Evolutionary conservation across 192 early-diverging fungal genomes (phyloP), one percentile per base, ranked within the genome.

Genomic region (Chytriomyces confervae): DNA sequence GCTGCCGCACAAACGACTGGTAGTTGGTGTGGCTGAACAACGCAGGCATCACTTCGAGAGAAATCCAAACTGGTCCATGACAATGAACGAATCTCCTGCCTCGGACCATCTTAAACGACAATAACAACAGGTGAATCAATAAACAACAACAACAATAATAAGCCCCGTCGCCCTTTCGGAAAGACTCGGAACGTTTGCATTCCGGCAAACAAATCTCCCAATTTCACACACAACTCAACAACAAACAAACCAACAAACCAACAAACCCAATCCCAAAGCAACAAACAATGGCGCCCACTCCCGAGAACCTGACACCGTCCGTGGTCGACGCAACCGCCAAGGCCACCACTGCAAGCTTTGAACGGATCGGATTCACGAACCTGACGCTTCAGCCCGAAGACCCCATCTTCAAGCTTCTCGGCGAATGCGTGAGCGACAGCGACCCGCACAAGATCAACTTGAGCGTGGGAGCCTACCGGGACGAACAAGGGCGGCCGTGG

Each of bases 401-500:
- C 80, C 86, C 92, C 68, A 99, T 99, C 79, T 94, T 99, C 77
- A 85, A 94, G 77, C 85, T 99, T 18, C 93, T 93, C 29, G 94
- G 92, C 23, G 80, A 86, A 50, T 97, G 92, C 85, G 92, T 92
- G 84, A 91, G 91, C 49, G 96, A 97, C 78, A 79, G 87, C 5
- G 77, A 91, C 76, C 83, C 90, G 60, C 76, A 87, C 65, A 96
- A 96, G 86, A 91, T 99, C 44, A 98, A 97, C 82, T 79, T 99
- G 24, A 93, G 95, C 77, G 94, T 99, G 5, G 97, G 97, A 64
- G 97, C 97, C 13, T 99, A 97, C 85, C 90, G 97, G 69, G 92
- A 92, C 72, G 90, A 97, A 76, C 78, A 91, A 4, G 93, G 94
- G 75, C 94, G 96, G 85, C 97, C 97, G 23, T 99, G 94, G 92